These are phyloP conservation scores for Ceratobasidium papillatum DNA, from an alignment of 1,284 basidiomycete species.

Conservation along the genomic window DNA sequence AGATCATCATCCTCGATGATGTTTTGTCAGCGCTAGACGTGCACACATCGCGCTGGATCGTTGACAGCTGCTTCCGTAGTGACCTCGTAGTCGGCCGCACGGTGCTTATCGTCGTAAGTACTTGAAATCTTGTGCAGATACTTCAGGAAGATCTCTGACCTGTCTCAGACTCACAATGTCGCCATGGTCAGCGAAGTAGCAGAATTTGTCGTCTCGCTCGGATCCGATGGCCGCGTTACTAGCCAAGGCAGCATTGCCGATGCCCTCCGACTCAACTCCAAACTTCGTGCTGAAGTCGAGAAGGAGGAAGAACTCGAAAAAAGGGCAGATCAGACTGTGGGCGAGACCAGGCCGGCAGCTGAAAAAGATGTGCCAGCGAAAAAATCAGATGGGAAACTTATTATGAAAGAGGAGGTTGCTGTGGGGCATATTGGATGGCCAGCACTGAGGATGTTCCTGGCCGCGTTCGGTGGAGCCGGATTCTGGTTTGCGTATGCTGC, in stretches of 20 bases:
- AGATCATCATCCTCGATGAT: slow-evolving; percentile 65
- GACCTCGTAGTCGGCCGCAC: slow-evolving; percentile 74
- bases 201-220: slow-evolving; percentile 67
- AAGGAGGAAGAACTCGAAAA: slow-evolving; percentile 52
- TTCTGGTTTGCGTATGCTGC: slow-evolving; percentile 51
- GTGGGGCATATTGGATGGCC: slow-evolving; percentile 63
- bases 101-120: slow-evolving; percentile 72
- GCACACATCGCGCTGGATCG: slow-evolving; percentile 77
- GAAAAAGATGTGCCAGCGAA: slow-evolving; percentile 49
- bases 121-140: background rate
- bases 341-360: slow-evolving; percentile 48
- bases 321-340: slow-evolving; percentile 51
- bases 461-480: slow-evolving; percentile 54
- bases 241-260: slow-evolving; percentile 61
- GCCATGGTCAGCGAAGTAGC: slow-evolving; percentile 71
- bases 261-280: slow-evolving; percentile 53
- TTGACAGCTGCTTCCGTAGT: slow-evolving; percentile 76
- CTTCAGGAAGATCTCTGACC: background rate
- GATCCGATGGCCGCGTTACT: slow-evolving; percentile 61
- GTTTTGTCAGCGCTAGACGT: slow-evolving; percentile 60
- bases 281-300: slow-evolving; percentile 46
- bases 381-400: slow-evolving; percentile 59
- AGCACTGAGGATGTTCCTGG: slow-evolving; percentile 49
- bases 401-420: slow-evolving; percentile 67
- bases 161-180: slow-evolving; percentile 72